Evolutionary conservation across 352 stramenopile species (phyloP).

Genomic region (Pythium dissimile): DNA sequence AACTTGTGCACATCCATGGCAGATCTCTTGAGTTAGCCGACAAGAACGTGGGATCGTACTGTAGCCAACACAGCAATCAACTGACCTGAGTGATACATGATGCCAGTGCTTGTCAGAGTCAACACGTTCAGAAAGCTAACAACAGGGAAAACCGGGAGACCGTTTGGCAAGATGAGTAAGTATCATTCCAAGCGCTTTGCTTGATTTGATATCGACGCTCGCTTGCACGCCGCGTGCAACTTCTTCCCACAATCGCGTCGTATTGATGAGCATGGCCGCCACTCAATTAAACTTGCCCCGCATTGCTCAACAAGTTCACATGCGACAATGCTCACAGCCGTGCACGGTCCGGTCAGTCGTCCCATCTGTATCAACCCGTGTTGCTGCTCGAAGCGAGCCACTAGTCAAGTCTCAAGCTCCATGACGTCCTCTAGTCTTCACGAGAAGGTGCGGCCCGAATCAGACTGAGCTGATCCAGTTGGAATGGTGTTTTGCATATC

Average conservation of each 20-base stretch:
- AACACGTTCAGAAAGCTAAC: background rate
- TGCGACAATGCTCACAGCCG: no score
- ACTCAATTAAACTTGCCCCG: no score
- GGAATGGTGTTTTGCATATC: conserved; percentile 72
- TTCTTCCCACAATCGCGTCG: background rate
- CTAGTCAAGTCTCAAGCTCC: no score
- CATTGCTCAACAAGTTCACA: no score
- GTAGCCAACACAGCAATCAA: background rate
- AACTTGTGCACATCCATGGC: background rate
- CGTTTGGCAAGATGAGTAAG: conserved; percentile 1
- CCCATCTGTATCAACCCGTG: no score
- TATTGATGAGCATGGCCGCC: conserved; percentile 21
- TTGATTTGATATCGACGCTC: no score
- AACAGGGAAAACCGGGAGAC: background rate
- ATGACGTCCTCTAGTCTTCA: background rate
- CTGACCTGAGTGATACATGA: background rate
- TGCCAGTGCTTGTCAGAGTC: background rate
- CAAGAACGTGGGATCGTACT: conserved; percentile 9
- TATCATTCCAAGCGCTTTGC: conserved; percentile 7
- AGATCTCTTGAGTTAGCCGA: conserved; percentile 7
- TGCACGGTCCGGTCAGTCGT: no score
- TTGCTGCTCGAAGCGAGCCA: no score
- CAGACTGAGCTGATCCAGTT: conserved; percentile 62
- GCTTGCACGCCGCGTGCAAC: background rate
- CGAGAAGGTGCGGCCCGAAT: conserved; percentile 44